Evolutionary conservation across 768 basidiomycete species (phyloP).

Genomic region (Trametes elegans): DNA sequence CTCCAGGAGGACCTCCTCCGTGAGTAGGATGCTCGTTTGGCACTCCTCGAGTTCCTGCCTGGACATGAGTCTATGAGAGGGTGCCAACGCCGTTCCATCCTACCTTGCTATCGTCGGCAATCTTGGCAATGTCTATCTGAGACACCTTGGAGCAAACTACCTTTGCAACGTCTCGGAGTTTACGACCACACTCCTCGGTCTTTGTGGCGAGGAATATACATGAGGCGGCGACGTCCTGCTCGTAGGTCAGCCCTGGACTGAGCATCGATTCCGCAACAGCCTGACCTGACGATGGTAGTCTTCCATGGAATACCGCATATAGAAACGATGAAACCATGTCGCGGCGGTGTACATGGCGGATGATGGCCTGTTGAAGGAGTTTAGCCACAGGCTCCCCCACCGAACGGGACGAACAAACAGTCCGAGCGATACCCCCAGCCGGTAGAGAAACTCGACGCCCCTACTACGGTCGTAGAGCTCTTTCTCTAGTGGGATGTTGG

Average conservation of each 20-base stretch:
- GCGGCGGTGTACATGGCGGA: slow-evolving; percentile 85
- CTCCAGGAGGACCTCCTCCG: slow-evolving; percentile 78
- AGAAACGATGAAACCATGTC: slow-evolving; percentile 90
- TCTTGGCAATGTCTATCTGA: slow-evolving; percentile 51
- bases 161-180: slow-evolving; percentile 80
- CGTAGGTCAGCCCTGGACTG: slow-evolving; percentile 6
- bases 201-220: slow-evolving; percentile 91
- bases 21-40: slow-evolving; percentile 63
- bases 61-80: slow-evolving; percentile 1
- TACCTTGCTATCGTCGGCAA: slow-evolving; percentile 67
- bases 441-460: slow-evolving; percentile 84
- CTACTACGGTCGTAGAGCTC: slow-evolving; percentile 78
- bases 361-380: slow-evolving; percentile 52
- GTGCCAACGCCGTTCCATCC: slow-evolving; percentile 18
- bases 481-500: slow-evolving; percentile 50
- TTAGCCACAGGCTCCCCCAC: slow-evolving; percentile 14
- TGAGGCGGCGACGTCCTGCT: slow-evolving; percentile 78
- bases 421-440: slow-evolving; percentile 71
- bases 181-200: slow-evolving; percentile 86
- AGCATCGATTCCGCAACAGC: background rate
- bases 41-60: slow-evolving; percentile 72
- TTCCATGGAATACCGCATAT: slow-evolving; percentile 82
- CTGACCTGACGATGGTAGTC: slow-evolving; percentile 78
- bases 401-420: slow-evolving; percentile 51
- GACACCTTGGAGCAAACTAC: slow-evolving; percentile 70